Evolutionary conservation across 164 flowering plant genomes (phyloP).

Genomic region (Annona squamosa): DNA sequence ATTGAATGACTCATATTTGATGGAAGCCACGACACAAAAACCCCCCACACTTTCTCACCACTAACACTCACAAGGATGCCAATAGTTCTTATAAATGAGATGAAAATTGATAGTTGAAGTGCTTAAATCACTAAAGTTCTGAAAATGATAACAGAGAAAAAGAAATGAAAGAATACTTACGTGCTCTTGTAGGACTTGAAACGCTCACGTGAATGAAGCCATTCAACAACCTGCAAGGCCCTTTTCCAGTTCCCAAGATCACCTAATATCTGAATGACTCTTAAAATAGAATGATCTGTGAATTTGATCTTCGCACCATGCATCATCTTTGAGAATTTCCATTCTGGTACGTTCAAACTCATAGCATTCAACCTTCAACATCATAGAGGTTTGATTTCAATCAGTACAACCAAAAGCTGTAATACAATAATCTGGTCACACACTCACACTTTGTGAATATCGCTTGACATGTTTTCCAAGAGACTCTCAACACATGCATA

Average conservation of each 20-base stretch:
- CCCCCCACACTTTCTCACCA: not conserved
- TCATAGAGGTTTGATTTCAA: constrained; percentile 17
- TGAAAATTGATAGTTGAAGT: not conserved
- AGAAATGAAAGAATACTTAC: constrained; percentile 22
- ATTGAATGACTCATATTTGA: not conserved
- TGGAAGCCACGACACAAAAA: not conserved
- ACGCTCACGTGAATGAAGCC: constrained; percentile 81
- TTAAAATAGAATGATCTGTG: constrained; percentile 66
- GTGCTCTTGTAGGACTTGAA: constrained; percentile 62
- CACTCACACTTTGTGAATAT: no score
- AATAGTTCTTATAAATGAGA: not conserved
- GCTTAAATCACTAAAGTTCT: no score
- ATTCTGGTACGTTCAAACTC: constrained; percentile 73
- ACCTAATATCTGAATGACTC: constrained; percentile 78
- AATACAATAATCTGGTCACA: no score
- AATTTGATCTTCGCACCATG: constrained; percentile 67
- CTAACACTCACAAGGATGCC: not conserved
- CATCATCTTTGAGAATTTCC: constrained; percentile 87
- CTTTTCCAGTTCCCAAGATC: constrained; percentile 82
- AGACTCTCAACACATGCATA: no score
- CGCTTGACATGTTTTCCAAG: no score
- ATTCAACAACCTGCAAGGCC: constrained; percentile 78
- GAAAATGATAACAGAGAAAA: no score
- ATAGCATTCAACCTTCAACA: constrained; percentile 80
- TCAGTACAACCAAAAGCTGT: not conserved